Evolutionary conservation across 2,329 filamentous ascomycete genomes (phyloP).

Genomic region (Neofusicoccum sp.): DNA sequence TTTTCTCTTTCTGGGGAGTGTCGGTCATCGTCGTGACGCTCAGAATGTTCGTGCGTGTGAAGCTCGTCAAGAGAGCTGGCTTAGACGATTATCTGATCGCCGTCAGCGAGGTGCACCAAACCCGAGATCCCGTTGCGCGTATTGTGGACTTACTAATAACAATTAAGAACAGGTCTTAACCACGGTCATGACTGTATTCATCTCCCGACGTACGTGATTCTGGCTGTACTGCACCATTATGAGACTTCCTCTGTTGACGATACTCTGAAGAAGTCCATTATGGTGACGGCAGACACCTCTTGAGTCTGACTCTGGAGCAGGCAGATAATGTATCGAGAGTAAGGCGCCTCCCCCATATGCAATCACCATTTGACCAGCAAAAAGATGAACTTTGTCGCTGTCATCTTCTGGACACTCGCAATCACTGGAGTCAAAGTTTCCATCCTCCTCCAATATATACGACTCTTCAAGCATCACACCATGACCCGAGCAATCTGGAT

Average conservation of each 20-base stretch:
- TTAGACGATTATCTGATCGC: background rate
- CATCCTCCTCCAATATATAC: background rate
- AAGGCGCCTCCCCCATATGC: background rate
- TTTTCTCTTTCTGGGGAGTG: background rate
- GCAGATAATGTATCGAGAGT: background rate
- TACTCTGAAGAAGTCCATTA: background rate
- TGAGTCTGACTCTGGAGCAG: background rate
- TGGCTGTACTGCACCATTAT: too few relatives aligned
- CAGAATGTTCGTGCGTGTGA: background rate
- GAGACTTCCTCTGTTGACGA: too few relatives aligned
- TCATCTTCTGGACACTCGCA: background rate
- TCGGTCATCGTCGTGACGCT: background rate
- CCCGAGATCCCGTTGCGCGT: too few relatives aligned
- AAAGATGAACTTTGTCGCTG: background rate
- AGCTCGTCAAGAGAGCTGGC: background rate
- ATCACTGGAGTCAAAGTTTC: background rate
- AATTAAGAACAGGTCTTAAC: too few relatives aligned
- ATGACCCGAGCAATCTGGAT: background rate
- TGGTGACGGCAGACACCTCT: background rate
- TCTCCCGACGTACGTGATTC: too few relatives aligned
- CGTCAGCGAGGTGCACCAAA: background rate
- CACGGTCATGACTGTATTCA: too few relatives aligned
- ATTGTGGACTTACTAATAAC: too few relatives aligned
- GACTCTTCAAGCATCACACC: background rate
- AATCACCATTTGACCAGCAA: background rate